Base-by-base conservation (phyloP, 2,329 filamentous ascomycete genomes). In the Simplicillium aogashimaense region DNA sequence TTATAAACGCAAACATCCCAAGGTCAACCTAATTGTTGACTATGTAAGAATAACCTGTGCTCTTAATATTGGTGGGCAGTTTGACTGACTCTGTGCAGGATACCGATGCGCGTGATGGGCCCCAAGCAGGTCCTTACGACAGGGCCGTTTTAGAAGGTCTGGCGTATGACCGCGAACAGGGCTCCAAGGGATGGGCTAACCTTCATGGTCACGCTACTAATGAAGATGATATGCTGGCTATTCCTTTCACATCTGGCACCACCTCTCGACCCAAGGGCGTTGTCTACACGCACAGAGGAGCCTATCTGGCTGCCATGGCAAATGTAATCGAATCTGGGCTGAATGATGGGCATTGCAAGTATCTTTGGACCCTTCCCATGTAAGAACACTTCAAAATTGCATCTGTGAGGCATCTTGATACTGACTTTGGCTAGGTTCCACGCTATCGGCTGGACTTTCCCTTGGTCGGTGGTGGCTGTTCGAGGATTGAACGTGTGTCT, bases 401-500 rank as follows among this genome's bases (percentile, higher is more conserved):
- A 3, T 17, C 4, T 15, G 10, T 7, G 14, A 5, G 15, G 12
- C 7, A 10, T 4, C n/a, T 20, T 4, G 18, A 14, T 17, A 30
- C 32, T 44, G 15, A 42, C 35, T 9, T n/a, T 15, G 9, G 4
- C 18, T 17, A 72, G 72, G 63, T 83, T 83, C 50, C 79, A 83
- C 51, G 77, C 78, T 28, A 66, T 78, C 37, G 79, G 74, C n/a
- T 92, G 86, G 86, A 89, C 86, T 1, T 94, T 90, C 52, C 87
- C 87, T 0, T 95, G 89, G 92, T 76, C 89, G 2, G 75, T 95
- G n/a, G 94, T 87, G 10, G 87, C 88, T 2, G 88, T 92, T 4
- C 74, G 92, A 45, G 92, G 90, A n/a, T 94, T 90, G 3, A 88
- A 97, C 59, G 88, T 95, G 57, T 95, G 89, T 53, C 69, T 98